A percentile compares a stretch with the other conserved stretches of the same genome.
Evolutionary conservation across 768 basidiomycete genomes (phyloP).

Genomic region (Termitomyces sp.): DNA sequence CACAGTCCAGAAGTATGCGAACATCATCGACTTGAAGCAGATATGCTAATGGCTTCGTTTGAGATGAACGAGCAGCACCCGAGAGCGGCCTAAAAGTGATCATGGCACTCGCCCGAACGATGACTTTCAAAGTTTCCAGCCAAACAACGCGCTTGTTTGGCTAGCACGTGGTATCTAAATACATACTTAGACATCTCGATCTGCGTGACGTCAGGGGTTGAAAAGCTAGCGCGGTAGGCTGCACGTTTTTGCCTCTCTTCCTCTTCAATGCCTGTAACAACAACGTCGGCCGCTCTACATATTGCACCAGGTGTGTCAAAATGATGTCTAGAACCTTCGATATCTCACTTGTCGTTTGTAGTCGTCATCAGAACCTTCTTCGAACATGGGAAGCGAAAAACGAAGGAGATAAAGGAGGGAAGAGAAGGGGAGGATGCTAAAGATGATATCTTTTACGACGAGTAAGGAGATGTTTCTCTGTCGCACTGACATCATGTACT

Average conservation of each 20-base stretch:
- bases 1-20: slow-evolving; percentile 90
- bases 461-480: not conserved
- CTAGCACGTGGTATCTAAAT: slow-evolving; percentile 13
- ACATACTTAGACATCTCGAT: slow-evolving; percentile 1
- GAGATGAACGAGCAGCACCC: slow-evolving; percentile 69
- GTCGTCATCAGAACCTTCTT: not conserved
- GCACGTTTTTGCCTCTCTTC: not conserved
- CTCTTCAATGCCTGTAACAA: not conserved
- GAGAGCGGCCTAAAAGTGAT: slow-evolving; percentile 94
- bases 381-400: not conserved
- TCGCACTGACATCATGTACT: not conserved
- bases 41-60: slow-evolving; percentile 70
- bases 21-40: slow-evolving; percentile 94
- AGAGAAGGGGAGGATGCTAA: not conserved
- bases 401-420: not conserved
- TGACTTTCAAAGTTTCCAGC: slow-evolving; percentile 1
- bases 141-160: slow-evolving; percentile 15
- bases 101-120: slow-evolving; percentile 45
- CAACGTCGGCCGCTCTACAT: not conserved
- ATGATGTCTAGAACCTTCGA: not conserved
- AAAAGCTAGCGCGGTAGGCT: not conserved
- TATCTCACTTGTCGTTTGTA: not conserved
- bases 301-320: not conserved
- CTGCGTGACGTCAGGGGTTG: slow-evolving; percentile 22
- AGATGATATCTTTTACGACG: not conserved